phyloP scores from a whole-genome alignment of 225 moss, liverwort and hornwort species.

The Anthoceros angustus region DNA sequence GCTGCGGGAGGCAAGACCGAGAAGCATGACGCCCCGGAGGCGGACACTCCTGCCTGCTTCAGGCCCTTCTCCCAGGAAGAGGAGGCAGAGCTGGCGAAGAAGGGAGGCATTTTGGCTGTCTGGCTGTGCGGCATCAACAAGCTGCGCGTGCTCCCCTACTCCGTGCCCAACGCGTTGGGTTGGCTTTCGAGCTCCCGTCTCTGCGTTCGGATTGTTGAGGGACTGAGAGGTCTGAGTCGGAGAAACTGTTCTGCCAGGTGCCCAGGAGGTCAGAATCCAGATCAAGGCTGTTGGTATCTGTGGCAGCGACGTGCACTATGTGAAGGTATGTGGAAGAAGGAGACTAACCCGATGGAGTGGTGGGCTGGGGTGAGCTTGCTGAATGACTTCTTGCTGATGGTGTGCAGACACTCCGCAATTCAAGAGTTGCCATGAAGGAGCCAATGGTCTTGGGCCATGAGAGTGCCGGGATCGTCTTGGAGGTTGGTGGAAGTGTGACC shows the following conservation, averaged over 20 bases:
- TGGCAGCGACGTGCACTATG: constrained; percentile 88
- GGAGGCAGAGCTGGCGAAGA: background rate
- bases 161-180: background rate
- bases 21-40: background rate
- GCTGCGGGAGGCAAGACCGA: background rate
- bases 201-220: background rate
- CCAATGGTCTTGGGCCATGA: constrained; percentile 91
- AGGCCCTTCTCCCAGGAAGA: background rate
- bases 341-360: background rate
- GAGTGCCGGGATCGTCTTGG: constrained; percentile 56
- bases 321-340: constrained; percentile 33
- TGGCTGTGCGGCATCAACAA: background rate
- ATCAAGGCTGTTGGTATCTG: constrained; percentile 97
- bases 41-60: background rate
- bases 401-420: constrained; percentile 51
- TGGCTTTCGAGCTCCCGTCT: background rate
- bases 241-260: constrained; percentile 18
- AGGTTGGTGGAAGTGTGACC: constrained; percentile 40
- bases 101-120: background rate
- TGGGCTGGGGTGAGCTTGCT: background rate
- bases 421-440: constrained; percentile 51
- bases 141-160: constrained; percentile 1
- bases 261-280: constrained; percentile 40
- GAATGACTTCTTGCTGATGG: no score
- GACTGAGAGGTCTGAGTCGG: background rate